Conservation (phyloP, 208 protist species). For the Trypanosoma scelopori region DNA sequence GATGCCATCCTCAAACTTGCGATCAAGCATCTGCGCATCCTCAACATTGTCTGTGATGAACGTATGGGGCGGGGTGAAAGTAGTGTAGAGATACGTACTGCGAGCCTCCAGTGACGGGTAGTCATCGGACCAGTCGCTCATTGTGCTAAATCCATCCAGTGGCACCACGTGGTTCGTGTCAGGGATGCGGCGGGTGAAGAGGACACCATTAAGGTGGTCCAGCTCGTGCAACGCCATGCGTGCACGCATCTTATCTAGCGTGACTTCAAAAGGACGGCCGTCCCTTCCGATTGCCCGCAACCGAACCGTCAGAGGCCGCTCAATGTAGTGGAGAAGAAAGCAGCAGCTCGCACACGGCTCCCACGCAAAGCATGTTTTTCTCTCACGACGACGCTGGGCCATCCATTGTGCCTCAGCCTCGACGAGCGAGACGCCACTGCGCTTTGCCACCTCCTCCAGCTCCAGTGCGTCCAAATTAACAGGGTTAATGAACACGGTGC, state of each 20-base stretch:
- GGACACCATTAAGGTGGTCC: constrained; percentile 81
- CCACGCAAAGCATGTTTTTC: constrained; percentile 81
- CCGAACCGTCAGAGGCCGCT: constrained; percentile 70
- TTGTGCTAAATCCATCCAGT: constrained; percentile 80
- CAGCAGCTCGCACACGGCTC: constrained; percentile 90
- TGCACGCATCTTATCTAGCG: constrained; percentile 64
- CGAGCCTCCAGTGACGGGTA: constrained; percentile 88
- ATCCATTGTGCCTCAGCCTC: constrained; percentile 57
- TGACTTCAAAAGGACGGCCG: constrained; percentile 41
- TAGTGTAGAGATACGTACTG: constrained; percentile 88
- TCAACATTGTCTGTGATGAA: constrained; percentile 62
- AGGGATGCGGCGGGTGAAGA: constrained; percentile 84
- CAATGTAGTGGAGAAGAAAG: constrained; percentile 91
- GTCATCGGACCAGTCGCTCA: constrained; percentile 91
- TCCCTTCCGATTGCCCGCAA: constrained; percentile 46
- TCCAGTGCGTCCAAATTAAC: constrained; percentile 68
- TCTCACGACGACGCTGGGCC: constrained; percentile 37
- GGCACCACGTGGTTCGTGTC: constrained; percentile 88
- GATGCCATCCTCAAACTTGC: constrained; percentile 88
- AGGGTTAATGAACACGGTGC: constrained; percentile 83
- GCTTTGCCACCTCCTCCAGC: constrained; percentile 29
- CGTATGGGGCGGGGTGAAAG: constrained; percentile 79
- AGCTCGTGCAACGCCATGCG: constrained; percentile 87
- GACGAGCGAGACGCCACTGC: constrained; percentile 24
- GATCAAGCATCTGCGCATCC: constrained; percentile 81